Base-by-base conservation (phyloP, 495 filamentous ascomycete genomes). In the Penicillium malachiteum region DNA sequence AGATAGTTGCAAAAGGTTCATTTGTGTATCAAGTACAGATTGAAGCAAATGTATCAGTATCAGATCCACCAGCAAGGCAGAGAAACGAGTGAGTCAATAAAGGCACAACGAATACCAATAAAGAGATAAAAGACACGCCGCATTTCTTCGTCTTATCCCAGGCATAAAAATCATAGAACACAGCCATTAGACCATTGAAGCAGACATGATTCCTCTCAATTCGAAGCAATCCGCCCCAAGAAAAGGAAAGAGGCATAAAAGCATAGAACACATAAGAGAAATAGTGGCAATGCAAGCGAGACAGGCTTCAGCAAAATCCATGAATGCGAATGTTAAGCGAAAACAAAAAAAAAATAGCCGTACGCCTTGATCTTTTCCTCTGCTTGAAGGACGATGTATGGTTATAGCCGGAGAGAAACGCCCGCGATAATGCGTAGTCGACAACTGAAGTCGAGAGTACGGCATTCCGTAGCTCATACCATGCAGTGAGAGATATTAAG, bases 1-100 rank as follows among this genome's bases (percentile, higher is more conserved):
- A 46, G 11, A 5, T 32, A 17, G 17, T 47, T 51, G 52, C 21
- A 57, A 60, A 46, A 32, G 54, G 54, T 62, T 31, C 64, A 67
- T 59, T 26, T 26, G 21, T 64, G 52, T 64, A 63, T 67, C 34
- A 63, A 57, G 49, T 65, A 65, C 65, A 59, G 16, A 54, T 65
- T 30, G 52, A 58, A 68, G 62, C 62, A 63, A 65, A 57, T 55
- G 52, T 51, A 62, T 60, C 53, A 44, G 37, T 50, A 59, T 64
- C 49, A 62, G 38, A 48, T 56, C 38, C 59, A 56, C 48, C 55
- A 54, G 18, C 41, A 60, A 48, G 39, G 32, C 30, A 51, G 40
- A 51, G 40, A 38, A 34, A 56, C 18, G 44, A 38, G 46, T 56
- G 21, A 46, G 50, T 46, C 14, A 47, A 49, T 46, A 46, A 16